phyloP scores from a whole-genome alignment of 2,329 filamentous ascomycete genomes.

The Magnaporthiopsis incrustans region DNA sequence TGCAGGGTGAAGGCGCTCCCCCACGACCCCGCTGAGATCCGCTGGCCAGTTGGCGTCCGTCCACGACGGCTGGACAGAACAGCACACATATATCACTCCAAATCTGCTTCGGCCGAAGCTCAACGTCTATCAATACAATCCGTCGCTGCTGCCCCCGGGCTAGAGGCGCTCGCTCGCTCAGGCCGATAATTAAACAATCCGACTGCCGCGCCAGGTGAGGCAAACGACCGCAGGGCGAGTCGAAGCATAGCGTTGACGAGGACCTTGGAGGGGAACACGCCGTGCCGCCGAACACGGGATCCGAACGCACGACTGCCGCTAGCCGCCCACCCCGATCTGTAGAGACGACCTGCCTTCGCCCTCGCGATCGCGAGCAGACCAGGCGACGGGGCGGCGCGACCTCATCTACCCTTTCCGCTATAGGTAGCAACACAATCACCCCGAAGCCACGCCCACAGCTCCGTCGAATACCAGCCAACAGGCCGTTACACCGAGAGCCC shows the following conservation, averaged over 20 bases:
- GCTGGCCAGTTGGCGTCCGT: neutral
- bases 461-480: neutral
- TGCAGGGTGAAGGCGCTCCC: too few relatives aligned
- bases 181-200: neutral
- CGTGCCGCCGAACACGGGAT: too few relatives aligned
- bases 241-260: neutral
- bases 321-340: too few relatives aligned
- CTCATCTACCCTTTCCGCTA: neutral
- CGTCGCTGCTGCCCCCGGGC: too few relatives aligned
- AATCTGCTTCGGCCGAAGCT: too few relatives aligned
- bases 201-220: neutral
- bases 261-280: neutral
- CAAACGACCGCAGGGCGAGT: too few relatives aligned
- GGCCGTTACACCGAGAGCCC: neutral
- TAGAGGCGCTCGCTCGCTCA: neutral
- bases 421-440: neutral
- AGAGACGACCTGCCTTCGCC: neutral
- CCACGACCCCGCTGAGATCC: neutral
- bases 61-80: too few relatives aligned
- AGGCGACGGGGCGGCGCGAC: too few relatives aligned
- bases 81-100: neutral
- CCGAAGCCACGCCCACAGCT: neutral
- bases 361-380: neutral
- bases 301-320: too few relatives aligned
- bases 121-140: too few relatives aligned